Base-by-base conservation (phyloP, 495 filamentous ascomycete genomes). In the Neurospora hispaniola region DNA sequence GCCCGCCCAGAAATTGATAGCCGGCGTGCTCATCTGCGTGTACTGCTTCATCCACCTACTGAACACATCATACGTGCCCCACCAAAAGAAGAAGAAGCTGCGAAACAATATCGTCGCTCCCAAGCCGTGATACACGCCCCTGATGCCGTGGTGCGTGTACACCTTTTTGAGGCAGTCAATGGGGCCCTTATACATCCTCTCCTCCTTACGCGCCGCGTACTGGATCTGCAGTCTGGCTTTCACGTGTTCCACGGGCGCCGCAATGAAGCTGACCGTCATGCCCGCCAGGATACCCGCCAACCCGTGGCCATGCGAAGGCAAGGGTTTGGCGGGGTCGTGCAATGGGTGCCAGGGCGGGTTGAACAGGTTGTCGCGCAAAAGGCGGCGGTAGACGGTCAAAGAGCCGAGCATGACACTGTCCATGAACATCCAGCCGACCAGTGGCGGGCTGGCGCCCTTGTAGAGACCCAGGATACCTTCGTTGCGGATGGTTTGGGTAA, bases 341-440 rank as follows among this genome's bases (percentile, higher is more conserved):
- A 74, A 72, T 71, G 75, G 69, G 43, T 85, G 78, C 38, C 85
- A 75, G 0, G 88, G 85, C 38, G 84, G 85, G 54, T 88, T 88
- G 83, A 96, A 98, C 71, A 97, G 83, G 75, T 94, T 86, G 74
- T 93, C 89, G 69, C 90, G 89, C 1, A 99, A 84, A 38, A 97
- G 75, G 23, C 90, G 90, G 18, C 93, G 92, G 82, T 99, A 98
- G 70, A 96, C 87, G 41, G 92, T 95, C 71, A 99, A 85, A 20
- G 92, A 94, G 27, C 96, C 96, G 43, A 99, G 88, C 96, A 98
- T 97, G 62, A 97, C 83, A 73, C 89, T 92, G 81, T 98, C 95
- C 95, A 98, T 98, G 79, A 95, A 91, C 93, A 97, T 97, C 95
- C 95, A 99, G 73, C 96, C 96, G 72, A 97, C 88, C 70, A 97